Base-by-base conservation (phyloP, 371 early-diverging fungal species). In the Coelomomyces lativittatus region DNA sequence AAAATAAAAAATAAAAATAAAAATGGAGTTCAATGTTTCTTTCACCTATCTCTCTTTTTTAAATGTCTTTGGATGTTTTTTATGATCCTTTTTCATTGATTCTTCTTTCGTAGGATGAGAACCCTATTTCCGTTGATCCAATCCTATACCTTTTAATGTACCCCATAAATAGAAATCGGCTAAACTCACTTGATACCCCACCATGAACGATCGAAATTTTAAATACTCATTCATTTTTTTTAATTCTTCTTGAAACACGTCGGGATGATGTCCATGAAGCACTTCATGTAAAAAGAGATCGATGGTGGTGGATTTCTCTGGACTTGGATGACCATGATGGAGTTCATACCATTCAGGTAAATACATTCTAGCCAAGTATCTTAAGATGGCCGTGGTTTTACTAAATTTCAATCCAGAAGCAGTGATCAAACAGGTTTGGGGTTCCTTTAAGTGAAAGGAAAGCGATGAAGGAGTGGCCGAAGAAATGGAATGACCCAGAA, bases 91-190 rank as follows among this genome's bases (percentile, higher is more conserved):
- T n/a, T n/a, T n/a, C n/a, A n/a, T n/a, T n/a, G n/a, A n/a, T n/a
- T n/a, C n/a, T n/a, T n/a, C n/a, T n/a, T n/a, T n/a, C n/a, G n/a
- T n/a, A n/a, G n/a, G n/a, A n/a, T n/a, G n/a, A n/a, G n/a, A n/a
- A n/a, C n/a, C n/a, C n/a, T n/a, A n/a, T n/a, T n/a, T n/a, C n/a
- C n/a, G n/a, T n/a, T n/a, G n/a, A n/a, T n/a, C n/a, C n/a, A n/a
- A 19, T 15, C 19, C 34, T 48, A 25, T 57, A 77, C 74, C 60
- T 59, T 79, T 83, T 61, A 92, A 60, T 29, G 86, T 78, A 39
- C 86, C 90, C 88, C 88, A 93, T 46, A 85, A 54, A 19, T 77
- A 79, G 35, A 81, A 77, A 59, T 93, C 95, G 28, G 89, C 91
- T 5, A 79, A 64, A 1, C 87, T 67, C 43, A 69, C 52, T 35